phyloP scores from a whole-genome alignment of 345 rosid species.

The Brassica carinata region DNA sequence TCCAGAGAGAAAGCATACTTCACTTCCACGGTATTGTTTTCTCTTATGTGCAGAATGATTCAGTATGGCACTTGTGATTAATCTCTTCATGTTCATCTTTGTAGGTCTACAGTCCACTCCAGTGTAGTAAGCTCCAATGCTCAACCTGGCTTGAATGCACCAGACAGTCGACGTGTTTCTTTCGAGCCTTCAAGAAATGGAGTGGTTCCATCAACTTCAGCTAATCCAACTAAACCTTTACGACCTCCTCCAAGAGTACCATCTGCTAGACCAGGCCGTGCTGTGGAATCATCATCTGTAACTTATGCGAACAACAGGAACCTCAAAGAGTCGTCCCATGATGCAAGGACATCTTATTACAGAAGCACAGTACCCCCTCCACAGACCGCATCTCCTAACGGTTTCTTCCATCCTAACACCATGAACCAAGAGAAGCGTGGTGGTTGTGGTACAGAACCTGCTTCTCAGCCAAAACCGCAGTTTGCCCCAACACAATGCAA shows the following conservation, averaged over 20 bases:
- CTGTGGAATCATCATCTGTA: slow-evolving; percentile 64
- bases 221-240: slow-evolving; percentile 49
- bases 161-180: slow-evolving; percentile 48
- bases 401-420: slow-evolving; percentile 48
- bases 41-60: slow-evolving; percentile 15
- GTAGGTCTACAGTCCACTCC: slow-evolving; percentile 77
- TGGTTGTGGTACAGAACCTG: slow-evolving; percentile 26
- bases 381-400: slow-evolving; percentile 54
- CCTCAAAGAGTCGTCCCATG: slow-evolving; percentile 49
- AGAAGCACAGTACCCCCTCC: slow-evolving; percentile 51
- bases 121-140: slow-evolving; percentile 45
- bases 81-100: slow-evolving; percentile 25
- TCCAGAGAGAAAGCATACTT: slow-evolving; percentile 79
- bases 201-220: slow-evolving; percentile 42
- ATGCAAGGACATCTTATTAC: slow-evolving; percentile 47
- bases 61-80: slow-evolving; percentile 17
- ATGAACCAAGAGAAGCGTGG: slow-evolving; percentile 49
- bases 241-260: slow-evolving; percentile 89
- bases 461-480: slow-evolving; percentile 47
- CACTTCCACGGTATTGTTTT: slow-evolving; percentile 49
- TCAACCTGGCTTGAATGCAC: slow-evolving; percentile 46
- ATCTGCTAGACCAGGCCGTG: slow-evolving; percentile 83
- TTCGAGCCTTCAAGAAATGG: slow-evolving; percentile 56
- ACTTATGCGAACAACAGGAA: slow-evolving; percentile 58
- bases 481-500: slow-evolving; percentile 39